Conservation (phyloP, 148 eudicot species). For the Drosera capensis region DNA sequence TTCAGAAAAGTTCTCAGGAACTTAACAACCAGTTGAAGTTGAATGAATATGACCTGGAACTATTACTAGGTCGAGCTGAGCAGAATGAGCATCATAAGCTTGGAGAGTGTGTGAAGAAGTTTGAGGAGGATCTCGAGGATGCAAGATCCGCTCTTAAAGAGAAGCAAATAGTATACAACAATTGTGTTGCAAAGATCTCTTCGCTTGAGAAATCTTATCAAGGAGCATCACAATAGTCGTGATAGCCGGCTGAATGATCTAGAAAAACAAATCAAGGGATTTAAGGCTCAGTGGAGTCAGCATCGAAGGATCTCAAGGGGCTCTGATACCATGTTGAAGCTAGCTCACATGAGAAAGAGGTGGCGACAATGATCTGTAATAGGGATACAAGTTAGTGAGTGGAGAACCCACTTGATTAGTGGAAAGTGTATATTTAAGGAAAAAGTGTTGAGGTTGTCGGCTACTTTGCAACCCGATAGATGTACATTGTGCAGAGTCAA, state of each 20-base stretch:
- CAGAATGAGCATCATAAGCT: constrained; percentile 99
- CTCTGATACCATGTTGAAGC: no score
- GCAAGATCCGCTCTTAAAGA: constrained; percentile 54
- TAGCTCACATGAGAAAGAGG: no score
- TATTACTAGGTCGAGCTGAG: constrained; percentile 67
- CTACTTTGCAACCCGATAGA: no score
- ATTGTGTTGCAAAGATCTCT: constrained; percentile 49
- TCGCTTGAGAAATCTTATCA: constrained; percentile 65
- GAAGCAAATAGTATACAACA: constrained; percentile 38
- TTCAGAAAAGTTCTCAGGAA: constrained; percentile 58
- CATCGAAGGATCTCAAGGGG: constrained; percentile 82
- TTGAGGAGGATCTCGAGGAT: constrained; percentile 76
- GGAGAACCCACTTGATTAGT: no score
- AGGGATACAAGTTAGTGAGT: no score
- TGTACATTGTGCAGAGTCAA: no score
- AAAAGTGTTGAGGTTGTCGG: no score
- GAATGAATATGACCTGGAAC: constrained; percentile 73
- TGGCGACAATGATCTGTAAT: no score
- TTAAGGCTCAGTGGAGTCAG: constrained; percentile 67
- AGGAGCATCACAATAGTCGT: constrained; percentile 55
- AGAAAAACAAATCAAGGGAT: constrained; percentile 64
- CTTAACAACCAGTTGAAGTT: constrained; percentile 65
- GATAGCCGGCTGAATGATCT: constrained; percentile 66
- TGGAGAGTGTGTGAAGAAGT: constrained; percentile 63
- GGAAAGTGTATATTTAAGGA: no score